Base-by-base conservation (phyloP, 306 rosid genomes). In the Calophaca sinica region DNA sequence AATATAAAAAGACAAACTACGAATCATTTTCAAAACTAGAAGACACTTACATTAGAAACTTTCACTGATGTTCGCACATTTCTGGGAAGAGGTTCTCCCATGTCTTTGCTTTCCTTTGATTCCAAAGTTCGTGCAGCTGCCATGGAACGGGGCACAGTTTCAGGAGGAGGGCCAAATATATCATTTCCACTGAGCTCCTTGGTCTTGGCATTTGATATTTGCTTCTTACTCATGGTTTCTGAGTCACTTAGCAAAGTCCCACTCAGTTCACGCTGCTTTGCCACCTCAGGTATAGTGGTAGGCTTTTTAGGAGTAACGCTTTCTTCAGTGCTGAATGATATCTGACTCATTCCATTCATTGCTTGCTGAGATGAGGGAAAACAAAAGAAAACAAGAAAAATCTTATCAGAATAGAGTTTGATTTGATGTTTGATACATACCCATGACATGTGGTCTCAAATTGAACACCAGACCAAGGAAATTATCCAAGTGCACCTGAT, bases 181-280 rank as follows among this genome's bases (percentile, higher is more conserved):
- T 94, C 97, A 31, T 94, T 84, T 48, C 98, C 98, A 75, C 71
- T 86, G 49, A 94, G 96, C 83, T 94, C 98, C 84, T 85, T 91
- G 83, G 77, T 72, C 86, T 94, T 94, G 53, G 96, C 92, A 84
- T 86, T 79, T 13, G 98, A 94, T 66, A 67, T 74, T 46, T 58
- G 90, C 89, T 94, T 94, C 61, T 84, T 80, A 62, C 31, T 83
- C 88, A 80, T 90, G 4, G 84, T 4, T 68, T 91, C 96, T 2
- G 70, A 60, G 5, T 91, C 96, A 33, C 86, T 88, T 74, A 84
- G 85, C 89, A 94, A 66, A 4, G 94, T 91, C 69, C 98, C 98
- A 45, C 97, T 86, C 82, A 94, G 74, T 73, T 94, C 98, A 8
- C 96, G 97, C 79, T 94, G 98, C 90, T 94, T 94, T 15, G 97